Evolutionary conservation across 2,329 filamentous ascomycete species (phyloP).

Genomic region (Xylariaceae sp.): DNA sequence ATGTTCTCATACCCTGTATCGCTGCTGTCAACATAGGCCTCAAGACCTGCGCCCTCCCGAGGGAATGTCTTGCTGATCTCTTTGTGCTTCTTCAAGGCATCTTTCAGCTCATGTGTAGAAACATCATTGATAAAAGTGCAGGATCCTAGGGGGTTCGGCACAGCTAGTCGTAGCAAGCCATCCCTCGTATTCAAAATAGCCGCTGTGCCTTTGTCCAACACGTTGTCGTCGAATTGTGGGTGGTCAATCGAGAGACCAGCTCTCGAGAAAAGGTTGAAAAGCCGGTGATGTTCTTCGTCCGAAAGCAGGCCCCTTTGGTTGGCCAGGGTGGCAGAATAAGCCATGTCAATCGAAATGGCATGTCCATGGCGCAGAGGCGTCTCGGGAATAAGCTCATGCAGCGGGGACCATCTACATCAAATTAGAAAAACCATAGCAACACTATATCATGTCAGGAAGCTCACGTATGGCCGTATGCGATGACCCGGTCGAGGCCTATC

Average conservation of each 20-base stretch:
- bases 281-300: conserved; percentile 60
- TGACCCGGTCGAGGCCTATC: conserved; percentile 71
- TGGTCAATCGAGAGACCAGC: conserved; percentile 75
- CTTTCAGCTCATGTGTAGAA: conserved; percentile 61
- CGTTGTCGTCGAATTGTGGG: conserved; percentile 64
- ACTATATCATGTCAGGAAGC: conserved; percentile 26
- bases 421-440: conserved; percentile 6
- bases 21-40: conserved; percentile 69
- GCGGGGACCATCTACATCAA: conserved; percentile 63
- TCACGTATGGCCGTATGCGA: conserved; percentile 73
- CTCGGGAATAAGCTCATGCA: conserved; percentile 70
- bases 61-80: conserved; percentile 63
- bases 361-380: conserved; percentile 72
- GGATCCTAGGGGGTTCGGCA: conserved; percentile 67
- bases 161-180: conserved; percentile 67
- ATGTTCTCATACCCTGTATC: conserved; percentile 63
- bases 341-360: conserved; percentile 77
- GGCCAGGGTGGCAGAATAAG: conserved; percentile 71
- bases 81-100: conserved; percentile 65
- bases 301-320: conserved; percentile 63
- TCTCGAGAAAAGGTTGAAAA: conserved; percentile 70
- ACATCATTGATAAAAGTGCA: conserved; percentile 73
- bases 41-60: conserved; percentile 65
- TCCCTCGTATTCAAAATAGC: conserved; percentile 74
- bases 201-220: conserved; percentile 66